A percentile compares a stretch with the other conserved stretches of the same genome.
Evolutionary conservation across 176 grass and related monocot genomes (phyloP).

Genomic region (Luzula sylvatica): DNA sequence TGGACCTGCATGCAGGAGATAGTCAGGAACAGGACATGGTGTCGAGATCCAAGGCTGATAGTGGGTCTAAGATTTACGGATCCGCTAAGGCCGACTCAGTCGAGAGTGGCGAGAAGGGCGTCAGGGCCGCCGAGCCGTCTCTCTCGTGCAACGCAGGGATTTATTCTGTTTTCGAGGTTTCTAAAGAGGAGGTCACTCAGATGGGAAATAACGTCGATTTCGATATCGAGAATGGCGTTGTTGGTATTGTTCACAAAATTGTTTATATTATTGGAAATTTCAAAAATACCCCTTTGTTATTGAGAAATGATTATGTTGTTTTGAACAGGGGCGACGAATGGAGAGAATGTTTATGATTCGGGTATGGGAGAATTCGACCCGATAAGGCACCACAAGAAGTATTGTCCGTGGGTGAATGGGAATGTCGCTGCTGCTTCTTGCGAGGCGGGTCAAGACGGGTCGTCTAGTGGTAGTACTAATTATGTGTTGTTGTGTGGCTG

Average conservation of each 20-base stretch:
- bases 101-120: conserved; percentile 79
- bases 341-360: conserved; percentile 69
- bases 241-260: no score
- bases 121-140: conserved; percentile 50
- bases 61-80: conserved; percentile 82
- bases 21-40: conserved; percentile 75
- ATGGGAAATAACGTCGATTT: conserved; percentile 51
- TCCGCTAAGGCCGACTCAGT: conserved; percentile 83
- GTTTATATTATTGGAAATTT: no score
- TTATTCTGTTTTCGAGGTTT: conserved; percentile 42
- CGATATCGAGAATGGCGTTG: conserved; percentile 58
- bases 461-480: not conserved
- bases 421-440: conserved; percentile 73
- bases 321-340: conserved; percentile 59
- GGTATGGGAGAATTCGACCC: conserved; percentile 77
- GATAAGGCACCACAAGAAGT: conserved; percentile 84
- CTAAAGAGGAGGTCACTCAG: conserved; percentile 84
- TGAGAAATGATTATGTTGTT: conserved; percentile 9
- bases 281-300: not conserved
- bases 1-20: conserved; percentile 64
- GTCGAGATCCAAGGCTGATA: conserved; percentile 73
- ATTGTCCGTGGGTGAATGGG: conserved; percentile 94
- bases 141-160: conserved; percentile 87
- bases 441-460: conserved; percentile 34
- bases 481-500: conserved; percentile 48